A percentile compares a stretch with the other conserved stretches of the same genome.
Evolutionary conservation across 805 yeast genomes (phyloP).

Genomic region (Yarrowia sp.): DNA sequence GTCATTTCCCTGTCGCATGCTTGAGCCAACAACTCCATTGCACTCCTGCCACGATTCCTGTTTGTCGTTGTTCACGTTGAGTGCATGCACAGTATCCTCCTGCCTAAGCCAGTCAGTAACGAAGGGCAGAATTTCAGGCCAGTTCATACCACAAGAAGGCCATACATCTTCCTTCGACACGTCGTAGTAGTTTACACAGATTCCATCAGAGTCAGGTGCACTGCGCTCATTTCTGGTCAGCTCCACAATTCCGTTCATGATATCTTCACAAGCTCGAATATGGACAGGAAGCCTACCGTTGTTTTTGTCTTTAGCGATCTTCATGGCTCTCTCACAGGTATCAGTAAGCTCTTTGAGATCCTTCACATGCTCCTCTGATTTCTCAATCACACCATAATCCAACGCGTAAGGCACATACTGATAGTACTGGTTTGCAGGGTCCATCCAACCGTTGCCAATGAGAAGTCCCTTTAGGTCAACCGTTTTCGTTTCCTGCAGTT

Average conservation of each 20-base stretch:
- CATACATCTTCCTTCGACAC: conserved; percentile 69
- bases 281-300: conserved; percentile 42
- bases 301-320: conserved; percentile 41
- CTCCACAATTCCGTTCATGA: conserved; percentile 53
- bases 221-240: conserved; percentile 44
- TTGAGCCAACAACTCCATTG: conserved; percentile 60
- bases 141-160: conserved; percentile 89
- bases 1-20: conserved; percentile 60
- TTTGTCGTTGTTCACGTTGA: conserved; percentile 57
- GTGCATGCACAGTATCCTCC: conserved; percentile 56
- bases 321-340: conserved; percentile 47
- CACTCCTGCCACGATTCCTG: conserved; percentile 78
- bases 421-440: conserved; percentile 83
- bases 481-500: conserved; percentile 52
- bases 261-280: conserved; percentile 51
- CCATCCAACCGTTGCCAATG: conserved; percentile 95
- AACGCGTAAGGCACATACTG: conserved; percentile 77
- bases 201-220: conserved; percentile 47
- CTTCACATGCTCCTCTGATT: conserved; percentile 43
- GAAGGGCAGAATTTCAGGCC: conserved; percentile 73
- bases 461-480: conserved; percentile 67
- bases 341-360: conserved; percentile 43
- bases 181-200: conserved; percentile 86
- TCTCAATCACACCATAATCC: conserved; percentile 61
- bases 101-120: conserved; percentile 61